These are phyloP conservation scores for Apiotrichum gracile DNA, from an alignment of 1,284 basidiomycete genomes.

Conservation along the genomic window DNA sequence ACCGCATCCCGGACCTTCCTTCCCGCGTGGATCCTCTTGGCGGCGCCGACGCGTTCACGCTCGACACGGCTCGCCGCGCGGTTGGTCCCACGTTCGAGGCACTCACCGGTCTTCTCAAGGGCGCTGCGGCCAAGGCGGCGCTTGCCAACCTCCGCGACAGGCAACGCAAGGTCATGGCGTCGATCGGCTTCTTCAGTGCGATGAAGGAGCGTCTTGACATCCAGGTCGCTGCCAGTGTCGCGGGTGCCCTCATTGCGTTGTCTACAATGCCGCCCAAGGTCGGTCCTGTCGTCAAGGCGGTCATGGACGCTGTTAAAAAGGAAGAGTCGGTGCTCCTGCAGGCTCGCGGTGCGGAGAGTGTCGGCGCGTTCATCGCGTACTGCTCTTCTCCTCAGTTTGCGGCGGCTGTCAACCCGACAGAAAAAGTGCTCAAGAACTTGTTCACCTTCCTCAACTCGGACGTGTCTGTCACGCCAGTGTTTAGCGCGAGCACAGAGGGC, in stretches of 20 bases:
- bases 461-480: constrained; percentile 79
- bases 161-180: constrained; percentile 63
- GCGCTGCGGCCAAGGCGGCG: constrained; percentile 69
- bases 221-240: constrained; percentile 81
- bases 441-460: constrained; percentile 97
- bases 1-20: constrained; percentile 73
- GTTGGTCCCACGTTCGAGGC: constrained; percentile 66
- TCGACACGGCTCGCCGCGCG: constrained; percentile 69
- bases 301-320: constrained; percentile 98
- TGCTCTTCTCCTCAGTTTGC: constrained; percentile 64
- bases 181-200: constrained; percentile 74
- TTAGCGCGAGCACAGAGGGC: constrained; percentile 62
- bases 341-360: constrained; percentile 76
- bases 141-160: constrained; percentile 71
- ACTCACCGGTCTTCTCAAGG: constrained; percentile 55
- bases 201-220: constrained; percentile 82
- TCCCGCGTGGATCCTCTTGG: constrained; percentile 64
- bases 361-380: constrained; percentile 81
- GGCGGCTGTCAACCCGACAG: constrained; percentile 57
- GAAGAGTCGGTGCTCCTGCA: constrained; percentile 88
- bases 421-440: constrained; percentile 96
- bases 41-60: constrained; percentile 66
- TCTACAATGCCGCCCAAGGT: constrained; percentile 83
- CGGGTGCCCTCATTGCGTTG: constrained; percentile 83
- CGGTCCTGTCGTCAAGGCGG: constrained; percentile 90